These are phyloP conservation scores for Schwanniomyces vanrijiae DNA, from an alignment of 805 yeast genomes.

Conservation along the genomic window DNA sequence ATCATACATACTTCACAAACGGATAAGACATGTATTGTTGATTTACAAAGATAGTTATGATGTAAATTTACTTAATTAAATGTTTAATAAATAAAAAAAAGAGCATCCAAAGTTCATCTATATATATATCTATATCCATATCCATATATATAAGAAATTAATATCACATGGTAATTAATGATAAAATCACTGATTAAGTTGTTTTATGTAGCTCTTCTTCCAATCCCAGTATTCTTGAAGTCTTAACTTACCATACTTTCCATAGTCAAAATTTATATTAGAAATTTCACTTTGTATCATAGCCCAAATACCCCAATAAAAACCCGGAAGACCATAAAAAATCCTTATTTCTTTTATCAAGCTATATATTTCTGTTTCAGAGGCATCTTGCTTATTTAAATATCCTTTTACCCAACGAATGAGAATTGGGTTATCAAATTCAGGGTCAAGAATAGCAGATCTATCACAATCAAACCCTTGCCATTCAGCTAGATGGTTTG, in stretches of 20 bases:
- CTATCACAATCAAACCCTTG: slow-evolving; percentile 77
- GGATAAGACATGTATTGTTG: slow-evolving; percentile 55
- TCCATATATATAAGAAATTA: too few relatives aligned
- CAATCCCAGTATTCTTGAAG: slow-evolving; percentile 70
- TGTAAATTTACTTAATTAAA: too few relatives aligned
- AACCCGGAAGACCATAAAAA: slow-evolving; percentile 79
- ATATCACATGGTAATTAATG: background rate
- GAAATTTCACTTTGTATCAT: slow-evolving; percentile 70
- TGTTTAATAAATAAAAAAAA: background rate
- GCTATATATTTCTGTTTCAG: slow-evolving; percentile 32
- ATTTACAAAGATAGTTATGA: slow-evolving; percentile 52
- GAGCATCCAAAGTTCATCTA: background rate
- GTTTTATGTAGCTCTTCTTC: slow-evolving; percentile 38
- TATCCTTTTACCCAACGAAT: slow-evolving; percentile 62
- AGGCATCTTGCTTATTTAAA: slow-evolving; percentile 34
- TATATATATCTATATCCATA: background rate
- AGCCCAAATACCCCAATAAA: slow-evolving; percentile 86
- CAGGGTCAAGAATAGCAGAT: slow-evolving; percentile 56
- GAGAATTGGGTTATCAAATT: slow-evolving; percentile 41
- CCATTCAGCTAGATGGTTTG: slow-evolving; percentile 78
- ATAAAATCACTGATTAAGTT: background rate
- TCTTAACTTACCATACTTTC: slow-evolving; percentile 56
- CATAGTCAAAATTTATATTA: slow-evolving; percentile 70
- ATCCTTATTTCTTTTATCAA: slow-evolving; percentile 56
- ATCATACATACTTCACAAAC: slow-evolving; percentile 77